These are phyloP conservation scores for Camptophora hylomeconis DNA, from an alignment of 2,329 filamentous ascomycete species.

Conservation along the genomic window DNA sequence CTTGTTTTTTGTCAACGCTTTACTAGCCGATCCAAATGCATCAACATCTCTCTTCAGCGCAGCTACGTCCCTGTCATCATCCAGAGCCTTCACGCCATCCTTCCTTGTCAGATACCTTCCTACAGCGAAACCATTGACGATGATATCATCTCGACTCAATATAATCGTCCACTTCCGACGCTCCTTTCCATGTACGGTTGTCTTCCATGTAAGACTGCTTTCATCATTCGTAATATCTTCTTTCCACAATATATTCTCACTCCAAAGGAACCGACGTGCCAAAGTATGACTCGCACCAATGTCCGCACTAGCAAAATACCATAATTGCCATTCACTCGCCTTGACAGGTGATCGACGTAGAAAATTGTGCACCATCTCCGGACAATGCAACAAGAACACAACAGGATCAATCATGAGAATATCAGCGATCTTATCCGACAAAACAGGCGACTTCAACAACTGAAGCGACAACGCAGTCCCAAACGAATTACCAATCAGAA, in stretches of 20 bases:
- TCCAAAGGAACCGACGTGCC: constrained; percentile 57
- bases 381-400: constrained; percentile 53
- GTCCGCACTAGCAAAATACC: constrained; percentile 57
- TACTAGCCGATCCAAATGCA: too few relatives aligned
- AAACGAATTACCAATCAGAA: constrained; percentile 52
- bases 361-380: constrained; percentile 61
- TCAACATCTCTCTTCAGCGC: constrained; percentile 15
- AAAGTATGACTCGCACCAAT: constrained; percentile 52
- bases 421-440: constrained; percentile 35
- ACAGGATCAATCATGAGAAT: constrained; percentile 50
- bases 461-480: constrained; percentile 52
- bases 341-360: constrained; percentile 35
- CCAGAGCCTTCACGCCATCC: constrained; percentile 7
- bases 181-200: not conserved
- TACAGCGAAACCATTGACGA: constrained; percentile 48
- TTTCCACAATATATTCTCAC: constrained; percentile 56
- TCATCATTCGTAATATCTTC: constrained; percentile 33
- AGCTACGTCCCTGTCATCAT: not conserved
- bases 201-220: constrained; percentile 3
- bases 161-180: constrained; percentile 32
- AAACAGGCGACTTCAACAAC: constrained; percentile 38
- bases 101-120: constrained; percentile 41
- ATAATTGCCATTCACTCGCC: constrained; percentile 57
- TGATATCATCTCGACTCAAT: constrained; percentile 48
- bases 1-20: too few relatives aligned